Evolutionary conservation across 768 basidiomycete species (phyloP), one percentile per base, ranked within the genome.

Genomic region (Macrolepiota fuliginosa): DNA sequence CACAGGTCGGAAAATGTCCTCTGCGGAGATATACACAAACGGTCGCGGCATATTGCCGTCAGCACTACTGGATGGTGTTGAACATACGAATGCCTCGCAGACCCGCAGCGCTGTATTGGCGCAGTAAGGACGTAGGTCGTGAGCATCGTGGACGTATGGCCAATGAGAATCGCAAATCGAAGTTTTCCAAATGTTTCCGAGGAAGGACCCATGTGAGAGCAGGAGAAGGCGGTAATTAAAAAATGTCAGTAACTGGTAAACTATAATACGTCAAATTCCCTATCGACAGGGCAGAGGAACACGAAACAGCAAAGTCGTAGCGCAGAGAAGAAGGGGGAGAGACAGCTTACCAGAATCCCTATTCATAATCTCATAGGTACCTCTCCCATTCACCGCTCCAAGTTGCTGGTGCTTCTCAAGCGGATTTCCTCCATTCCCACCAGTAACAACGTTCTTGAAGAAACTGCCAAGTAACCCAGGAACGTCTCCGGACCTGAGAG

Each of bases 11-110:
- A 87, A 94, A 51, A 96, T 85, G 71, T 96, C 94, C 69, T 96
- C 96, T 5, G 97, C 97, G 53, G 97, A 99, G 60, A 99, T 80
- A 75, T 92, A 98, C 42, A 98, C 82, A 74, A 99, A 98, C n/a
- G 88, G 83, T 57, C 88, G 82, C 52, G 79, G 76, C 60, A 66
- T 63, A 65, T 69, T 74, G 56, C 64, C 66, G 29, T 46, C 60
- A 55, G 70, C 69, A 46, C 77, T 70, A n/a, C 25, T n/a, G 15
- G 73, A 66, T 17, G 60, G 46, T 27, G 15, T 47, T 13, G 84
- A 84, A 25, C 79, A 74, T 22, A 90, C 66, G 69, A 91, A 92
- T 5, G 91, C 85, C 69, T 91, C 84, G 68, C 94, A 91, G 46
- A 95, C 90, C 39, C 83, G 81, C 56, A 92, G 72, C 27, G 89